Percentiles rank a stretch among this genome's conserved stretches.
These are phyloP conservation scores for Cercospora berteroae DNA, from an alignment of 2,329 filamentous ascomycete genomes.

Conservation along the genomic window DNA sequence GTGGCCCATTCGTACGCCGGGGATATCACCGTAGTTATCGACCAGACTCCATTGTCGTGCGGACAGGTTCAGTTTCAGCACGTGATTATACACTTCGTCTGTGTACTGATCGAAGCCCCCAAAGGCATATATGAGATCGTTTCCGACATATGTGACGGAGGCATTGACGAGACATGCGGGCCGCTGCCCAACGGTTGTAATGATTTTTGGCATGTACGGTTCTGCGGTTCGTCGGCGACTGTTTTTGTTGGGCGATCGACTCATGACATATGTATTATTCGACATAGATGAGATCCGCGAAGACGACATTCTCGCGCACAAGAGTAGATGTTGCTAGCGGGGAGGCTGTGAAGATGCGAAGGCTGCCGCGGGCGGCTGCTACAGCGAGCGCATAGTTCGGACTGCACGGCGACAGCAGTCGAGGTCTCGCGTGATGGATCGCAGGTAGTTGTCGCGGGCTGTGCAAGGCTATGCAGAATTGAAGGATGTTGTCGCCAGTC, in stretches of 20 bases:
- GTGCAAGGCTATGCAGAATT: not conserved
- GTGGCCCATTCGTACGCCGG: constrained; percentile 97
- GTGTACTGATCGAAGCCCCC: constrained; percentile 98
- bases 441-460: not conserved
- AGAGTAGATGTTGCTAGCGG: not conserved
- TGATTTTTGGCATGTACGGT: constrained; percentile 81
- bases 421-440: not conserved
- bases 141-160: constrained; percentile 87
- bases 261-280: constrained; percentile 86
- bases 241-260: constrained; percentile 72
- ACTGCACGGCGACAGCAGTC: not conserved
- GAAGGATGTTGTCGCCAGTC: not conserved
- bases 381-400: constrained; percentile 16
- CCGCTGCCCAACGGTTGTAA: constrained; percentile 58
- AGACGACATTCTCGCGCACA: constrained; percentile 21
- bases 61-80: constrained; percentile 80
- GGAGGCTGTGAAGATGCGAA: not conserved
- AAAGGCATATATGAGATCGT: constrained; percentile 97
- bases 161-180: constrained; percentile 96
- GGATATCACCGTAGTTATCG: constrained; percentile 98
- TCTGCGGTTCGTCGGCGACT: constrained; percentile 59
- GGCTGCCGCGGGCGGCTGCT: not conserved
- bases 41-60: constrained; percentile 92
- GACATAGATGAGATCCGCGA: constrained; percentile 38
- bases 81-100: constrained; percentile 98